Percentiles rank a stretch among this genome's conserved stretches.
These are phyloP conservation scores for Viola pubescens DNA, from an alignment of 441 rosid species.

Conservation along the genomic window DNA sequence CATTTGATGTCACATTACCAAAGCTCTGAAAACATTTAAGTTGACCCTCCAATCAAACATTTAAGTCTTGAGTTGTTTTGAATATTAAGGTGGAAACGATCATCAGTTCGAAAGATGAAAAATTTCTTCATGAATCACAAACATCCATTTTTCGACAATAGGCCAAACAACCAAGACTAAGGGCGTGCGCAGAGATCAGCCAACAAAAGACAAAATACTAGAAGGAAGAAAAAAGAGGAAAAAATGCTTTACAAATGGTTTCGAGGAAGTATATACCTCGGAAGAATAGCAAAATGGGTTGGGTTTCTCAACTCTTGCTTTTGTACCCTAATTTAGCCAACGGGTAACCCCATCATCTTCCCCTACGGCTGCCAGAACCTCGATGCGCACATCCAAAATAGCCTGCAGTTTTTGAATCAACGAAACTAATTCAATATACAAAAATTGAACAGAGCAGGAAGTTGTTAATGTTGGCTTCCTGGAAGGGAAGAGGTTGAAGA, in stretches of 20 bases:
- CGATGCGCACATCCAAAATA: slow-evolving; percentile 63
- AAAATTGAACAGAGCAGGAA: background rate
- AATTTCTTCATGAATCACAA: slow-evolving; percentile 6
- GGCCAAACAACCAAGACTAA: slow-evolving; percentile 11
- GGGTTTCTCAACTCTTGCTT: slow-evolving; percentile 5
- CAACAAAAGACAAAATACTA: background rate
- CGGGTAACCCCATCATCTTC: slow-evolving; percentile 85
- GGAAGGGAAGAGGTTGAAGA: background rate
- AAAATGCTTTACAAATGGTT: slow-evolving; percentile 38
- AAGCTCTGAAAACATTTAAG: background rate
- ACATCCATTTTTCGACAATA: slow-evolving; percentile 10
- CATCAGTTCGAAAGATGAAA: background rate
- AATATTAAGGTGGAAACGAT: background rate
- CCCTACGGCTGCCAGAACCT: slow-evolving; percentile 72
- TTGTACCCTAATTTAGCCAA: slow-evolving; percentile 58
- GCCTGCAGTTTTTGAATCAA: slow-evolving; percentile 49
- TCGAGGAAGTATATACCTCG: slow-evolving; percentile 23
- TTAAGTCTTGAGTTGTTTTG: too few relatives aligned
- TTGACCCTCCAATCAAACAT: background rate
- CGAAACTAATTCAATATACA: slow-evolving; percentile 13
- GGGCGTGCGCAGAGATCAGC: slow-evolving; percentile 6
- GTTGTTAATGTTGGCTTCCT: too few relatives aligned
- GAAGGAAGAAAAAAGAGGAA: background rate
- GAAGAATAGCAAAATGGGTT: slow-evolving; percentile 12
- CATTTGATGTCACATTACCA: background rate